Base-by-base conservation (phyloP, 108 stramenopile species). In the Cyclotella atomus region DNA sequence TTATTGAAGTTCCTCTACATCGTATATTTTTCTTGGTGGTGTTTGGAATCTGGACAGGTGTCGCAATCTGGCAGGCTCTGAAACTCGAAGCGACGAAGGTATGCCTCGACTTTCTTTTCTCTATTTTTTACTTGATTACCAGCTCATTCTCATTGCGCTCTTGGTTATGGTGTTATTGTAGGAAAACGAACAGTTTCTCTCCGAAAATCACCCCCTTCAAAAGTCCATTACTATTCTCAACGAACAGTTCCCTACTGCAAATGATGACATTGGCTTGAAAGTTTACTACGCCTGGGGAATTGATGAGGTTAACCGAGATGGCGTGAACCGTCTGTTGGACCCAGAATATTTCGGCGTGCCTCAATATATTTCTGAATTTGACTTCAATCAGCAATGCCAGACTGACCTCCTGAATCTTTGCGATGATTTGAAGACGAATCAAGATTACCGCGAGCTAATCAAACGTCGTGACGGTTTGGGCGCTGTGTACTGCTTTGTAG, bases 261-360 rank as follows among this genome's bases (percentile, higher is more conserved):
- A 77, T 38, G 74, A 84, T 30, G 85, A 86, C 69, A 21, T 65
- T 24, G 78, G 75, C 1, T 52, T 77, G 56, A 84, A 76, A 33
- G 76, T 86, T 1, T 83, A 73, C 67, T 86, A 70, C 50, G 75
- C 75, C 16, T 86, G 83, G 83, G 85, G 85, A 15, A 19, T 86
- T 14, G 76, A 60, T 5, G 79, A 82, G 9, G 83, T 86, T 25
- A 76, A 81, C 41, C 64, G 85, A 24, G 54, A 38, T 32, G 85
- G 83, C 16, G 85, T 86, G 35, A 81, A 77, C 61, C 83, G 79
- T 47, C 44, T 86, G 35, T 23, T 81, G n/a, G 75, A 83, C 15
- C 73, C 82, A 17, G 54, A 68, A 1, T 38, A 70, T 61, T 62
- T 72, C 43, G 85, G 85, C 46, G 55, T 63, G 17, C 59, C 85